Conservation (phyloP, 495 filamentous ascomycete genomes). For the Aspergillus conjunctus region DNA sequence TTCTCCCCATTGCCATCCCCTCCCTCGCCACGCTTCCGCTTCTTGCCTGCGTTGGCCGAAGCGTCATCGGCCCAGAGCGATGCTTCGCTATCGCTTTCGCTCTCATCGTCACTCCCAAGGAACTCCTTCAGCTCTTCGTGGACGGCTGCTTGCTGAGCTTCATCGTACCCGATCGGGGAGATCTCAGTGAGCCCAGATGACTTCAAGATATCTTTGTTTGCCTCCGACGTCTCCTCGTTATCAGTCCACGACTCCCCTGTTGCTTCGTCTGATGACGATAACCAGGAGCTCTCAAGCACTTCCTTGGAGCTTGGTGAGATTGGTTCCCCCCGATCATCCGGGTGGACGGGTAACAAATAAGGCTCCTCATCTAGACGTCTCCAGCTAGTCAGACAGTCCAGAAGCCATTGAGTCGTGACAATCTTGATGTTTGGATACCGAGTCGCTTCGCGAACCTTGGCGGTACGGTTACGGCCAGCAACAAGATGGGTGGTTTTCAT, state of each 20-base stretch:
- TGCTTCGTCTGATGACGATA: conserved; percentile 47
- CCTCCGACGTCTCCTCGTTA: conserved; percentile 39
- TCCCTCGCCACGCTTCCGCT: conserved; percentile 45
- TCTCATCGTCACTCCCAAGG: conserved; percentile 66
- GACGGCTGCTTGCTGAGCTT: conserved; percentile 51
- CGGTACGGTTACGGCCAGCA: conserved; percentile 76
- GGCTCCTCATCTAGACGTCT: conserved; percentile 68
- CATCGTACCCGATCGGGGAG: conserved; percentile 46
- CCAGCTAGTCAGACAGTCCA: conserved; percentile 80
- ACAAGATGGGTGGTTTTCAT: conserved; percentile 67
- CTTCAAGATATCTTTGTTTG: conserved; percentile 48
- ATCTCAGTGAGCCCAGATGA: conserved; percentile 35
- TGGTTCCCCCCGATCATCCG: conserved; percentile 56
- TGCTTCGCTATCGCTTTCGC: conserved; percentile 49
- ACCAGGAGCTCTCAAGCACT: conserved; percentile 40
- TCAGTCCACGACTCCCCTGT: conserved; percentile 43
- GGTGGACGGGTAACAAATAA: conserved; percentile 68
- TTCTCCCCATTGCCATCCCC: conserved; percentile 35
- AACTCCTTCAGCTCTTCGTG: conserved; percentile 81
- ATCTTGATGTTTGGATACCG: conserved; percentile 78
- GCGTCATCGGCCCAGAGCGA: conserved; percentile 34
- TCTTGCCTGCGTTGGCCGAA: conserved; percentile 31
- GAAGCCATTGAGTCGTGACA: conserved; percentile 86
- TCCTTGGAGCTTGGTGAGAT: conserved; percentile 39
- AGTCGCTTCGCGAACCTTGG: conserved; percentile 81